Percentiles rank a stretch among this genome's conserved stretches.
Evolutionary conservation across 768 basidiomycete species (phyloP).

Genomic region (Leccinellum luteum): DNA sequence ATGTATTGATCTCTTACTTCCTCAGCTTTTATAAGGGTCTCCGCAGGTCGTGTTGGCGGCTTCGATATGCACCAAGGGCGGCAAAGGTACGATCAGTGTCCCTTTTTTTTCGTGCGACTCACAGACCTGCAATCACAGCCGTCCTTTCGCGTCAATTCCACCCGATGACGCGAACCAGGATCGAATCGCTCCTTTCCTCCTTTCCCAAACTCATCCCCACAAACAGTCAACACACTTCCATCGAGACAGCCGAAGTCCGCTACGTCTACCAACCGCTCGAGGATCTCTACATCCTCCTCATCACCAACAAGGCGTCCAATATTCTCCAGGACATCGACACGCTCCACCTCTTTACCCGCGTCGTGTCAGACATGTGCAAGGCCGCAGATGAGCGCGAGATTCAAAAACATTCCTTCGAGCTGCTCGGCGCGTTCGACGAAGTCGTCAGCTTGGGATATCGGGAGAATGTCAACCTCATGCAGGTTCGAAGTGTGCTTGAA

Average conservation of each 20-base stretch:
- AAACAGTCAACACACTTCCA: conserved; percentile 40
- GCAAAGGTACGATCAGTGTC: conserved; percentile 67
- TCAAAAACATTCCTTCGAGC: conserved; percentile 84
- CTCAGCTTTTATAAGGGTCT: too few species aligned
- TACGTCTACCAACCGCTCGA: conserved; percentile 97
- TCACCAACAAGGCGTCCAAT: conserved; percentile 99
- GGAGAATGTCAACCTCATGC: conserved; percentile 75
- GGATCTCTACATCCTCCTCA: conserved; percentile 94
- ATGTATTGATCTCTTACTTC: too few species aligned
- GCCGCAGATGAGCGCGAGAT: conserved; percentile 89
- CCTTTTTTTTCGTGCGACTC: background rate
- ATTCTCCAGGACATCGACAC: conserved; percentile 93
- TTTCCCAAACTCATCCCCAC: conserved; percentile 98
- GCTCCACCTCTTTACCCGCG: conserved; percentile 87
- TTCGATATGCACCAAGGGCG: conserved; percentile 92
- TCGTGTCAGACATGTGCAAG: conserved; percentile 89
- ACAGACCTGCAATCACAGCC: conserved; percentile 44
- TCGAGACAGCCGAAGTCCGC: conserved; percentile 91
- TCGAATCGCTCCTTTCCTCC: conserved; percentile 93
- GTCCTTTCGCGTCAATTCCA: conserved; percentile 96
- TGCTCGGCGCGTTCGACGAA: conserved; percentile 95
- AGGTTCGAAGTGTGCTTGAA: conserved; percentile 75
- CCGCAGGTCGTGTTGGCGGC: conserved; percentile 47
- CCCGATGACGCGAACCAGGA: conserved; percentile 86
- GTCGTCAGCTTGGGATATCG: conserved; percentile 87